Base-by-base conservation (phyloP, 2,329 filamentous ascomycete species). In the Zymoseptoria tritici region DNA sequence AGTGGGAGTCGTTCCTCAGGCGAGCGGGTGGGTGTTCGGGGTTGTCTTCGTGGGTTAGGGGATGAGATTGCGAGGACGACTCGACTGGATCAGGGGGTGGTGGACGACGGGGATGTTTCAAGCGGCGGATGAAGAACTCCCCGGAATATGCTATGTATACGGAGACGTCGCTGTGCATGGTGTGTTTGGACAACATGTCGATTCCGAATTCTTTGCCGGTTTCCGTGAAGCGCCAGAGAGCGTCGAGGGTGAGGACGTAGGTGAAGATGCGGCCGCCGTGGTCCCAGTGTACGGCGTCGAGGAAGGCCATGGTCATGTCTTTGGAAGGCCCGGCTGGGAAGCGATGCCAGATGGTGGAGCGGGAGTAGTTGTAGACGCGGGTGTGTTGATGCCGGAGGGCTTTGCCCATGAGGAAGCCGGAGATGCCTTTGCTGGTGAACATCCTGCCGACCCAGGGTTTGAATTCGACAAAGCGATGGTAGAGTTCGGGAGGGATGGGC, bases 171-270 rank as follows among this genome's bases (percentile, higher is more conserved):
- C 90, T 93, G 77, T 97, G 93, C 91, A 97, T 96, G 49, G 91
- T 96, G 74, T 97, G 93, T 73, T 97, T 97, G 74, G 87, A 91
- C 68, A 97, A 77, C 73, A 97, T 80, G 75, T 97, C 93, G 68
- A 97, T 91, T 56, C 92, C 91, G 61, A 97, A 97, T 69, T 97
- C 92, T 68, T 94, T 94, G 29, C 93, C 93, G 0, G 93, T 97
- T 74, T 97, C 93, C 0, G 93, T 97, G 75, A 97, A 97, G 52
- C 91, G 87, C 71, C 95, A 83, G 57, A 93, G 81, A 4, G 88
- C 89, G 70, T 97, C 93, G 6, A 97, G 81, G 0, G 91, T 96
- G 21, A 97, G 79, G 24, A 97, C 87, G 67, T 97, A 97, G 21
- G 93, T 97, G 71, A 94, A 97, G 59, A 95, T 85, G 11, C 91